Base-by-base conservation (phyloP, 768 basidiomycete genomes). In the Clitopilus passeckerianus region DNA sequence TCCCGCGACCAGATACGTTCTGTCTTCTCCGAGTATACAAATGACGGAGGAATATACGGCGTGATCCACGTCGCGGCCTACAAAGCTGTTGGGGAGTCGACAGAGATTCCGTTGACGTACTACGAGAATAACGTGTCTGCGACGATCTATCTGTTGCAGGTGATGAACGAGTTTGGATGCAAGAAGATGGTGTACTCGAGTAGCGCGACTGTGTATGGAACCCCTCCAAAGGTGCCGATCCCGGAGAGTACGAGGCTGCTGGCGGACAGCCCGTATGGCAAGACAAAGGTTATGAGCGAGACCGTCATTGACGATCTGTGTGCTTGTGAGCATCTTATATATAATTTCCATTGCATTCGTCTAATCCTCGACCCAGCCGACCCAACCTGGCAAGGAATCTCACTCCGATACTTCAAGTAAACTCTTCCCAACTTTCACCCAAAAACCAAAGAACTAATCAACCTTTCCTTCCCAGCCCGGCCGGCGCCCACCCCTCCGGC, bases 31-130 rank as follows among this genome's bases (percentile, higher is more conserved):
- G 80, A 84, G 62, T 96, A 96, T 71, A 86, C 85, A 56, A n/a
- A 23, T 18, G 88, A 91, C 67, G 92, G 91, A 18, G 92, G 92
- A 3, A 91, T 99, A 62, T 98, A 94, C 92, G 97, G 95, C 55
- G 93, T 98, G 22, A 79, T 99, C 57, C 97, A 98, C 72, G 85
- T 99, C 59, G 97, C 96, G 20, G 97, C 97, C 4, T 88, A 91
- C 79, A 99, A 99, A 79, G 94, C 95, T 18, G 97, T 99, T 53
- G 97, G 97, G 44, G 97, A 99, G 74, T 95, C 93, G 15, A 89
- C 89, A 16, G 91, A 97, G 75, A 88, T 92, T 56, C 97, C 97
- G 4, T 72, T 98, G 68, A 84, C 86, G 12, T 99, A 99, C 75
- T 99, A 98, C 72, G 78, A 83, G 65, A 95, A 94, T 79, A 99